Conservation (phyloP, 1,284 basidiomycete genomes). For the Cystobasidium slooffiae region DNA sequence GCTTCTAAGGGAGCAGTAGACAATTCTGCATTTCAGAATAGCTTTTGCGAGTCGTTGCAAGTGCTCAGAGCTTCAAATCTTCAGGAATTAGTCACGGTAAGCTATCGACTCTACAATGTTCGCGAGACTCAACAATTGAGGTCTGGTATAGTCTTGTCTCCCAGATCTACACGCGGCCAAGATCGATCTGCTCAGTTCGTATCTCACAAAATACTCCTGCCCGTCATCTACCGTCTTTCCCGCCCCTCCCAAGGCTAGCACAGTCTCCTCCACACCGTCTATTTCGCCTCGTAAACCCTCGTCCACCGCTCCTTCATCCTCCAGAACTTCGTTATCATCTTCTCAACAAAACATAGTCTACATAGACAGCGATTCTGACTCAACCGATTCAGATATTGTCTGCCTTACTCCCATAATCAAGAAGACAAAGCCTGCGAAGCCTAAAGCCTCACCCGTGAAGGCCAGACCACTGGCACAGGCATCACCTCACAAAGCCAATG, state of each 20-base stretch:
- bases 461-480: neutral
- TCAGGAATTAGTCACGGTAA: constrained; percentile 21
- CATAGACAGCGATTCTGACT: constrained; percentile 6
- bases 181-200: constrained; percentile 1
- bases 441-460: neutral
- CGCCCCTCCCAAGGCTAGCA: neutral
- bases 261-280: neutral
- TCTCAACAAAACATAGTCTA: constrained; percentile 4
- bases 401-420: constrained; percentile 20
- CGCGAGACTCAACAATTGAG: too few species aligned
- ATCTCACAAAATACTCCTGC: constrained; percentile 9
- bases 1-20: neutral
- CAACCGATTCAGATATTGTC: constrained; percentile 18
- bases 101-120: neutral
- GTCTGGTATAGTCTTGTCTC: constrained; percentile 6
- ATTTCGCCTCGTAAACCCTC: constrained; percentile 1
- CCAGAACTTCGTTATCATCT: neutral
- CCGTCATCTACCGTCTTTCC: constrained; percentile 3
- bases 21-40: constrained; percentile 8
- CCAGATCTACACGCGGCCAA: constrained; percentile 16
- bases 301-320: neutral
- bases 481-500: neutral
- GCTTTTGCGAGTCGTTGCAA: neutral
- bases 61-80: constrained; percentile 3
- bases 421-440: constrained; percentile 5